Percentiles rank a stretch among this genome's conserved stretches.
These are phyloP conservation scores for Colletotrichum trifolii DNA, from an alignment of 2,329 filamentous ascomycete genomes.

Conservation along the genomic window DNA sequence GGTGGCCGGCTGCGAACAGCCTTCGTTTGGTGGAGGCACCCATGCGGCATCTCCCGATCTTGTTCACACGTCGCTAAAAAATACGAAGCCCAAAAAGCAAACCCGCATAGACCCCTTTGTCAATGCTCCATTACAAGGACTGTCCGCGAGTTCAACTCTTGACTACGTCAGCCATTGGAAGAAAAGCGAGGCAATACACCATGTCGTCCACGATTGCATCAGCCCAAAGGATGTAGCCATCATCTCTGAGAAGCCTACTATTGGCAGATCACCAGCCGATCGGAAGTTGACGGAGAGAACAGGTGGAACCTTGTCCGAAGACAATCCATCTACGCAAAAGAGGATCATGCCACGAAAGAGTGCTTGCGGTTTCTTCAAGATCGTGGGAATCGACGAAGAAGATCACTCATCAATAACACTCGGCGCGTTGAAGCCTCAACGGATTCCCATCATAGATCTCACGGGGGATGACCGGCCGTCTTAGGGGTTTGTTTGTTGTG, in stretches of 20 bases:
- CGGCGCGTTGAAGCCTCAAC: not conserved
- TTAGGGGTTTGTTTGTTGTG: not conserved
- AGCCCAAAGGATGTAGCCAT: too few relatives aligned
- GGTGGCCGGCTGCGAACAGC: not conserved
- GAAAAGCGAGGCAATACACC: too few relatives aligned
- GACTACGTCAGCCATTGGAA: too few relatives aligned
- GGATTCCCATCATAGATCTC: slow-evolving; percentile 35
- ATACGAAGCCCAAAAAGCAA: slow-evolving; percentile 44
- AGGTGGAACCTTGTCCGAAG: too few relatives aligned
- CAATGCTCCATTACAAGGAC: not conserved
- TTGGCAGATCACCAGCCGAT: too few relatives aligned
- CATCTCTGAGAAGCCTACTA: too few relatives aligned
- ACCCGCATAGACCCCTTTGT: slow-evolving; percentile 37
- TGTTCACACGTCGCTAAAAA: not conserved
- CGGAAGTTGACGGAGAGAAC: too few relatives aligned
- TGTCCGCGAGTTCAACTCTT: too few relatives aligned
- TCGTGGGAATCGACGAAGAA: slow-evolving; percentile 45
- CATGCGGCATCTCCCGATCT: not conserved
- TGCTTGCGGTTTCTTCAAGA: slow-evolving; percentile 52
- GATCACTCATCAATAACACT: slow-evolving; percentile 38
- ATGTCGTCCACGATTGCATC: too few relatives aligned
- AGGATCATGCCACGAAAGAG: slow-evolving; percentile 51
- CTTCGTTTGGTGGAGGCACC: too few relatives aligned
- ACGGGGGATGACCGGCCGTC: slow-evolving; percentile 21
- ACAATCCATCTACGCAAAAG: slow-evolving; percentile 41